A percentile compares a stretch with the other conserved stretches of the same genome.
phyloP scores from a whole-genome alignment of 495 filamentous ascomycete genomes.

The Penicillium steckii region DNA sequence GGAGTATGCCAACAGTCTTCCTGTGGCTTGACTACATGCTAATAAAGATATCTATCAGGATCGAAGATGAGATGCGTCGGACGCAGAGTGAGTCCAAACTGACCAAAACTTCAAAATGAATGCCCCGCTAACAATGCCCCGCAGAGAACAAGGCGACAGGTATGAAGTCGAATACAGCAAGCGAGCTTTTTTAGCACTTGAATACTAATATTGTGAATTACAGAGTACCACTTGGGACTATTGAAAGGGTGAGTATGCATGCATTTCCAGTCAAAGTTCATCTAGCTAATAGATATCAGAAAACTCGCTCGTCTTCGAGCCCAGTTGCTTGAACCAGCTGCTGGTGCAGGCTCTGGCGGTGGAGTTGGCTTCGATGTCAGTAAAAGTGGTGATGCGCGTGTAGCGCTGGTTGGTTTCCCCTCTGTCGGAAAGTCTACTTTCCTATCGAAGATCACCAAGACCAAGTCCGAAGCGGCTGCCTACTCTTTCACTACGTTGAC shows the following conservation, averaged over 20 bases:
- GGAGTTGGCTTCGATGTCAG: constrained; percentile 93
- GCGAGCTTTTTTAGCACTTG: background rate
- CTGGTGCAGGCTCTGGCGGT: constrained; percentile 67
- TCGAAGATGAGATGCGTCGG: constrained; percentile 98
- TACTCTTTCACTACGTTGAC: constrained; percentile 99
- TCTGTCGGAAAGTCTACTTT: constrained; percentile 99
- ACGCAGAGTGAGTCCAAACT: constrained; percentile 75
- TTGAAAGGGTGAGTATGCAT: constrained; percentile 75
- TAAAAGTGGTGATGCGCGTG: constrained; percentile 95
- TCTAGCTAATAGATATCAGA: constrained; percentile 42
- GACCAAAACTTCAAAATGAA: constrained; percentile 15
- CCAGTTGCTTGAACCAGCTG: constrained; percentile 88
- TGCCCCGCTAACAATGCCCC: constrained; percentile 40
- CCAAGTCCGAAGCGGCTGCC: constrained; percentile 91
- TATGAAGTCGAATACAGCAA: constrained; percentile 36
- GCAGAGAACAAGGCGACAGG: constrained; percentile 99
- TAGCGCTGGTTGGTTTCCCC: constrained; percentile 95
- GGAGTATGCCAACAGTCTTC: constrained; percentile 59
- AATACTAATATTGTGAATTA: constrained; percentile 17
- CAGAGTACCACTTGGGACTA: constrained; percentile 97
- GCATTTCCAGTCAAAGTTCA: background rate
- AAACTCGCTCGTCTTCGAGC: constrained; percentile 95
- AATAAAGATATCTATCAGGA: constrained; percentile 55
- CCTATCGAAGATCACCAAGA: constrained; percentile 98
- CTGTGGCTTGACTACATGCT: background rate